Percentiles rank a stretch among this genome's conserved stretches.
Conservation (phyloP, 495 filamentous ascomycete species). For the Jackrogersella minutella region DNA sequence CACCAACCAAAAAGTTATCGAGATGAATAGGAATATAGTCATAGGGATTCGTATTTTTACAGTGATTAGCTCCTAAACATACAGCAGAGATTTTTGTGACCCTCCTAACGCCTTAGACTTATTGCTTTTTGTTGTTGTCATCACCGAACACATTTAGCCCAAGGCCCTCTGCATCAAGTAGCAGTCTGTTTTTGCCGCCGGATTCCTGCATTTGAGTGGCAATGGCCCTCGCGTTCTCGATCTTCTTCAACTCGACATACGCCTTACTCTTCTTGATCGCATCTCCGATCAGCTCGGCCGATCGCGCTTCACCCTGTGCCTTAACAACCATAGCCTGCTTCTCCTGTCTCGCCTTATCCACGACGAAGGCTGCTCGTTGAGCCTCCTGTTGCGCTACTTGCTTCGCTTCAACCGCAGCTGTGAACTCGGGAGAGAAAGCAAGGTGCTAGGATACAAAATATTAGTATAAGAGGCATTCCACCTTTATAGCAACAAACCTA, state of each 20-base stretch:
- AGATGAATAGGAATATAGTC: not conserved
- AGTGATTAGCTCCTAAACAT: slow-evolving; percentile 43
- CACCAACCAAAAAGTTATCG: not conserved
- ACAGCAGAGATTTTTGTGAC: slow-evolving; percentile 54
- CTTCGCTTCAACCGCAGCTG: slow-evolving; percentile 97
- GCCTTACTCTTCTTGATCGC: slow-evolving; percentile 99
- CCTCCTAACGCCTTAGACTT: slow-evolving; percentile 15
- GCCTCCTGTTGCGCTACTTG: slow-evolving; percentile 99
- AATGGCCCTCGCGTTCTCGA: slow-evolving; percentile 93
- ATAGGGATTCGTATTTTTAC: slow-evolving; percentile 37
- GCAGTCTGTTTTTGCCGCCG: slow-evolving; percentile 91
- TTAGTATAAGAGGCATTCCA: not conserved
- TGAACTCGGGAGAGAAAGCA: slow-evolving; percentile 99
- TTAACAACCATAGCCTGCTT: slow-evolving; percentile 99
- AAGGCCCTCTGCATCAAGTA: slow-evolving; percentile 86
- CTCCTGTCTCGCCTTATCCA: slow-evolving; percentile 98
- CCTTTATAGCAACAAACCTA: not conserved
- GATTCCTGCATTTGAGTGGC: slow-evolving; percentile 82
- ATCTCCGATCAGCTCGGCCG: slow-evolving; percentile 96
- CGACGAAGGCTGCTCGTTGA: slow-evolving; percentile 94
- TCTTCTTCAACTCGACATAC: slow-evolving; percentile 95
- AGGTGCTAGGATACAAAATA: slow-evolving; percentile 72
- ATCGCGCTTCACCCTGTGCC: slow-evolving; percentile 98
- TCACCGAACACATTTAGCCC: slow-evolving; percentile 83
- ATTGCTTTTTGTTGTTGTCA: slow-evolving; percentile 57